Conservation (phyloP, 306 rosid species). For the Corylus avellana region DNA sequence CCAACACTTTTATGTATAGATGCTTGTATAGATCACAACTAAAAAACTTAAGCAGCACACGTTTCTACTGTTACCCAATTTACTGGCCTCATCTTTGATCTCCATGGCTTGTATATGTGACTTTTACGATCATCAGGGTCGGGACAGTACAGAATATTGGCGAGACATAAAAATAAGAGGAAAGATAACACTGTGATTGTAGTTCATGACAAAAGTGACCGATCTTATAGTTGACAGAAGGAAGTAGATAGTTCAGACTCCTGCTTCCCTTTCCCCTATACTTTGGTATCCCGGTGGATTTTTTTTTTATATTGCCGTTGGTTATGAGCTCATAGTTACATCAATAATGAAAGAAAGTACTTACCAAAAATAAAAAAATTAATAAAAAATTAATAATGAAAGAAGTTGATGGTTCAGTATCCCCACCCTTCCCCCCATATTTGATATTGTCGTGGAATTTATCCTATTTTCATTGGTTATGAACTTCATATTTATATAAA, state of each 20-base stretch:
- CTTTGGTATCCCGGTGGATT: not conserved
- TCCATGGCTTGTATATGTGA: not conserved
- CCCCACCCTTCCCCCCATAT: not conserved
- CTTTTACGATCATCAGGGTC: not conserved
- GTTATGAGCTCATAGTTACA: not conserved
- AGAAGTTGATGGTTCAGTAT: not conserved
- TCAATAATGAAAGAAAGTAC: not conserved
- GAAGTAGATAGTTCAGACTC: not conserved
- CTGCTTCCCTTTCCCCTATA: not conserved
- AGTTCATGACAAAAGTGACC: not conserved
- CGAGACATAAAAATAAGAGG: not conserved
- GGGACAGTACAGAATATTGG: not conserved
- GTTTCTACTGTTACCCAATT: not conserved
- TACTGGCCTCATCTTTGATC: not conserved
- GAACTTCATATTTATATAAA: not conserved
- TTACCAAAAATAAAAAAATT: too few relatives aligned
- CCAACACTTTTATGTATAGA: not conserved
- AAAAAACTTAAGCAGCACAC: not conserved
- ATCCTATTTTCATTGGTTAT: not conserved
- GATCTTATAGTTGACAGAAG: not conserved
- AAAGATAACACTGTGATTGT: not conserved
- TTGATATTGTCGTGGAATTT: not conserved
- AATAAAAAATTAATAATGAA: not conserved
- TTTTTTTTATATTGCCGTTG: not conserved
- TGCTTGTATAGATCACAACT: constrained; percentile 1